Evolutionary conservation across 495 filamentous ascomycete genomes (phyloP).

Genomic region (Hypoxylon fuscum): DNA sequence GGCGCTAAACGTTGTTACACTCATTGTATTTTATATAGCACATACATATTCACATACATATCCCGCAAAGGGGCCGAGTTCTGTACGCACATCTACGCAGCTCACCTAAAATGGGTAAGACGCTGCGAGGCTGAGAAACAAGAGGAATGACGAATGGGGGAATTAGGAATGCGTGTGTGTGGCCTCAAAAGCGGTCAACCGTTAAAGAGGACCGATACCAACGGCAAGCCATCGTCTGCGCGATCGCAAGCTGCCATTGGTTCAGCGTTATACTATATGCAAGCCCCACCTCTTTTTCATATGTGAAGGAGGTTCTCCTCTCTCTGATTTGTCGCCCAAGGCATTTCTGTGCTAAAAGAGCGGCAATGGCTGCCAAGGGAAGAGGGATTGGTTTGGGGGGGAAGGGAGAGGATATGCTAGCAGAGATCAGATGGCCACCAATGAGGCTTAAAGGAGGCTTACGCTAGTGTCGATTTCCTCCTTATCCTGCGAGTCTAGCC

Average conservation of each 20-base stretch:
- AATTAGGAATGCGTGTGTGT: constrained; percentile 8
- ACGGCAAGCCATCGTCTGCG: constrained; percentile 19
- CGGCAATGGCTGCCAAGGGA: background rate
- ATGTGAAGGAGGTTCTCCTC: background rate
- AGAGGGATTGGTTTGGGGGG: too few species aligned
- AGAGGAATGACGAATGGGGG: constrained; percentile 5
- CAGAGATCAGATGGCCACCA: constrained; percentile 15
- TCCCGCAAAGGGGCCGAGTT: too few species aligned
- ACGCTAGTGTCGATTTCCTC: background rate
- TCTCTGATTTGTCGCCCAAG: constrained; percentile 15
- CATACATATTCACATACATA: too few species aligned
- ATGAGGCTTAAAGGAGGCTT: constrained; percentile 32
- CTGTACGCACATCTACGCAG: too few species aligned
- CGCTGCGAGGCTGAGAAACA: constrained; percentile 27
- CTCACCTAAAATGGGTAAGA: too few species aligned
- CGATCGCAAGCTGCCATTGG: constrained; percentile 31
- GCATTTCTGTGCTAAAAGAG: background rate
- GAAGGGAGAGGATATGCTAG: background rate
- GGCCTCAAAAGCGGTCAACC: constrained; percentile 2
- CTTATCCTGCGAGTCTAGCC: background rate
- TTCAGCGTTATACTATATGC: background rate
- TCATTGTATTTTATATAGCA: too few species aligned
- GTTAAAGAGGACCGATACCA: constrained; percentile 27
- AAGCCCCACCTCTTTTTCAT: background rate
- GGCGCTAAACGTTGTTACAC: too few species aligned